Conservation (phyloP, 768 basidiomycete genomes). For the Lactarius vividus region DNA sequence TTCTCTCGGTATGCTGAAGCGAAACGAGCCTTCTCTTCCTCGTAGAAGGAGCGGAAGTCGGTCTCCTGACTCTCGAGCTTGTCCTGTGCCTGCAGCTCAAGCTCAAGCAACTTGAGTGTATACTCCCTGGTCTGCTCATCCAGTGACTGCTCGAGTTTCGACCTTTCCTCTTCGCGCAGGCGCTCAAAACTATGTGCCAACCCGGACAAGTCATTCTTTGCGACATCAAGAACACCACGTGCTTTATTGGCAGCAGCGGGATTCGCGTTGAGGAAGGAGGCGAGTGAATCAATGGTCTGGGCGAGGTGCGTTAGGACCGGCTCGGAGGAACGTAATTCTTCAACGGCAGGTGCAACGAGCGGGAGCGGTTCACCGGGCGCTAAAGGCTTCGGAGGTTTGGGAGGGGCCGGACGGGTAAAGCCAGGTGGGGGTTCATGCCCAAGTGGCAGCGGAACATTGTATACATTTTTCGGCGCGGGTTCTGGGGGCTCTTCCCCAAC, state of each 20-base stretch:
- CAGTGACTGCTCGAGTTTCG: conserved; percentile 58
- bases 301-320: conserved; percentile 94
- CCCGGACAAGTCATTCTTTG: conserved; percentile 75
- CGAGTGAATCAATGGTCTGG: conserved; percentile 87
- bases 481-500: conserved; percentile 26
- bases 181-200: conserved; percentile 75
- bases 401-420: conserved; percentile 59
- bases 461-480: conserved; percentile 44
- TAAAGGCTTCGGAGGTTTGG: conserved; percentile 40
- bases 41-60: conserved; percentile 77
- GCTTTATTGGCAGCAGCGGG: conserved; percentile 66
- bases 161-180: conserved; percentile 76
- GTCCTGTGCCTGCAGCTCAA: conserved; percentile 84
- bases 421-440: conserved; percentile 95
- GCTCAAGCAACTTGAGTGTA: conserved; percentile 70
- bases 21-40: conserved; percentile 70
- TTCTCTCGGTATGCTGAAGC: conserved; percentile 81
- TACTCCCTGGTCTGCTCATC: conserved; percentile 88
- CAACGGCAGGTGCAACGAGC: conserved; percentile 76
- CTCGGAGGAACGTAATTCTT: conserved; percentile 69
- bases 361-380: conserved; percentile 54
- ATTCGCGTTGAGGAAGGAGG: conserved; percentile 75
- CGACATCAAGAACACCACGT: conserved; percentile 70
- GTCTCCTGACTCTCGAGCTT: conserved; percentile 84
- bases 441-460: conserved; percentile 76